Percentiles rank a stretch among this genome's conserved stretches.
Conservation (phyloP, 2,329 filamentous ascomycete genomes). For the Aspergillus novofumigatus region DNA sequence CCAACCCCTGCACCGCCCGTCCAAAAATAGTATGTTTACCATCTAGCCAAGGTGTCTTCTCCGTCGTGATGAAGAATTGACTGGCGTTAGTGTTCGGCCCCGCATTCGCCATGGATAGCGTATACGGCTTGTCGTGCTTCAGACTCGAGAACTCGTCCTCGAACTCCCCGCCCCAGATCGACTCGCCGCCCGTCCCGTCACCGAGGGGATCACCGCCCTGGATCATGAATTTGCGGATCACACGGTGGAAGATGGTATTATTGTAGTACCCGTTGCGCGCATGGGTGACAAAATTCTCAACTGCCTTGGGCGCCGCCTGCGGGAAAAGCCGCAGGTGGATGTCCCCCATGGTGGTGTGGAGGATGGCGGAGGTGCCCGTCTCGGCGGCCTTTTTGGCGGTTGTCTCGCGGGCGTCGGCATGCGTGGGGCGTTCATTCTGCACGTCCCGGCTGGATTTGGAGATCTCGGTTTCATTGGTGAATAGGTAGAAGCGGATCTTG, state of each 20-base stretch:
- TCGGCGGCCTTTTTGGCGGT: slow-evolving; percentile 61
- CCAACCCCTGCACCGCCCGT: slow-evolving; percentile 79
- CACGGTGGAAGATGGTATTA: slow-evolving; percentile 92
- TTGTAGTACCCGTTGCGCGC: slow-evolving; percentile 92
- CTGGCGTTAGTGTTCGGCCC: slow-evolving; percentile 92
- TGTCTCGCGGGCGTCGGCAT: slow-evolving; percentile 48
- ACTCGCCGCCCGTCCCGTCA: slow-evolving; percentile 85
- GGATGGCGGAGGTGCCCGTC: slow-evolving; percentile 71
- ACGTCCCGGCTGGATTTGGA: slow-evolving; percentile 83
- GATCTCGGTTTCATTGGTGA: slow-evolving; percentile 82
- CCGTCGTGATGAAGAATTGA: slow-evolving; percentile 98
- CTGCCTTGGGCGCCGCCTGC: slow-evolving; percentile 84
- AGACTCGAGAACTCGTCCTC: slow-evolving; percentile 89
- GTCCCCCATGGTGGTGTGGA: slow-evolving; percentile 92
- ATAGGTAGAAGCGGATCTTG: slow-evolving; percentile 96
- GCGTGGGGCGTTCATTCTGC: slow-evolving; percentile 86
- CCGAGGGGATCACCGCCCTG: slow-evolving; percentile 78
- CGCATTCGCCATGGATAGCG: slow-evolving; percentile 95
- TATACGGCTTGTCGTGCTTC: slow-evolving; percentile 94
- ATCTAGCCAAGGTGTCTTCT: slow-evolving; percentile 95
- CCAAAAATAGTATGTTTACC: slow-evolving; percentile 97
- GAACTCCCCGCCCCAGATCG: slow-evolving; percentile 89
- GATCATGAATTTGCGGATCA: slow-evolving; percentile 99
- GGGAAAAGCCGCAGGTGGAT: slow-evolving; percentile 92
- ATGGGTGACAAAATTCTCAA: slow-evolving; percentile 97